Evolutionary conservation across 805 yeast species (phyloP).

Genomic region (Phaffomyces antillensis): DNA sequence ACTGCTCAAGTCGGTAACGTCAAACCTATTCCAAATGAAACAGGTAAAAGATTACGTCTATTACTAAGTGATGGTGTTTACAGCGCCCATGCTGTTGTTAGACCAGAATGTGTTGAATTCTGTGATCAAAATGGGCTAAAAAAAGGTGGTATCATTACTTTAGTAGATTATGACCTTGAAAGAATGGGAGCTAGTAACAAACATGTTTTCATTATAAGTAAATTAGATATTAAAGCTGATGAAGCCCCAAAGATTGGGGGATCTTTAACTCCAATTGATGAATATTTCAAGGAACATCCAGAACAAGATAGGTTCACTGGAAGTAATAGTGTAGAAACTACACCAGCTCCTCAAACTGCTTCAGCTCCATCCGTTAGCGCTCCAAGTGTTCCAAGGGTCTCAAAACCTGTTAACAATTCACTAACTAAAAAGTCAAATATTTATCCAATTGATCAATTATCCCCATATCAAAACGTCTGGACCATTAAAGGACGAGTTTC

Average conservation of each 20-base stretch:
- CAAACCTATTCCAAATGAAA: slow-evolving; percentile 32
- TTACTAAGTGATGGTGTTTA: slow-evolving; percentile 48
- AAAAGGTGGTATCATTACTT: slow-evolving; percentile 34
- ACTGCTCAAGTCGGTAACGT: slow-evolving; percentile 31
- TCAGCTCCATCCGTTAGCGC: background rate
- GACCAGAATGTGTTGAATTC: slow-evolving; percentile 40
- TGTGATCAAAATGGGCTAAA: slow-evolving; percentile 40
- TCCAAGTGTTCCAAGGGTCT: background rate
- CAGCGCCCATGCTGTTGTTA: slow-evolving; percentile 44
- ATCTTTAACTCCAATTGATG: slow-evolving; percentile 41
- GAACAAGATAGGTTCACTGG: slow-evolving; percentile 34
- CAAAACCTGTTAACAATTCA: slow-evolving; percentile 1
- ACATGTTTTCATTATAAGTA: slow-evolving; percentile 24
- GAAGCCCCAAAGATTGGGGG: slow-evolving; percentile 33
- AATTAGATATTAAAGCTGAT: slow-evolving; percentile 23
- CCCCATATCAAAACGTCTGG: slow-evolving; percentile 91
- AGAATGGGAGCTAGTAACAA: slow-evolving; percentile 29
- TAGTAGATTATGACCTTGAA: slow-evolving; percentile 35
- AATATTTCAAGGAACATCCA: slow-evolving; percentile 52
- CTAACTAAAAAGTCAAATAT: slow-evolving; percentile 32
- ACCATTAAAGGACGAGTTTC: slow-evolving; percentile 90
- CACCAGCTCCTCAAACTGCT: slow-evolving; percentile 11
- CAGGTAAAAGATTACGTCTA: slow-evolving; percentile 36
- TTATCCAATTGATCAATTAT: slow-evolving; percentile 75
- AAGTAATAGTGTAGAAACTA: slow-evolving; percentile 3